A percentile compares a stretch with the other conserved stretches of the same genome.
phyloP scores from a whole-genome alignment of 352 stramenopile genomes.

The Phytopythium litorale region DNA sequence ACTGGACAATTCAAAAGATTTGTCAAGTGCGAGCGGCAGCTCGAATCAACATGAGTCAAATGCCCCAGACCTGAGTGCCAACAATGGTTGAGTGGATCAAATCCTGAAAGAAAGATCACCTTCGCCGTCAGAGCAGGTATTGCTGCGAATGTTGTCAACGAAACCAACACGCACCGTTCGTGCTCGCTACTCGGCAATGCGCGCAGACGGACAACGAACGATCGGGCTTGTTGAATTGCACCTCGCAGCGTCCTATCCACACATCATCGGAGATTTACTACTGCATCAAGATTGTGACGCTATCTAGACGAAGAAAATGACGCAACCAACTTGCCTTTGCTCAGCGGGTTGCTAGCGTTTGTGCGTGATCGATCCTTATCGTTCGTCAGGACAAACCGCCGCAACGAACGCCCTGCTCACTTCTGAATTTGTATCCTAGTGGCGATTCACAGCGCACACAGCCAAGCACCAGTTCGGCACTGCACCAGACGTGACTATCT shows the following conservation, averaged over 20 bases:
- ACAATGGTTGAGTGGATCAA: neutral
- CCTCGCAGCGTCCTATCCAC: neutral
- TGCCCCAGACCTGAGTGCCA: too few relatives aligned
- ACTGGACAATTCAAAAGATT: conserved; percentile 1
- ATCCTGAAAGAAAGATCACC: neutral
- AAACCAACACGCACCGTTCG: neutral
- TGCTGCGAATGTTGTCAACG: too few relatives aligned
- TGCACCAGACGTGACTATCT: neutral
- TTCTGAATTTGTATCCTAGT: neutral
- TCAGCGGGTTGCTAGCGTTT: neutral
- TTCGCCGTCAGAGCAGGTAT: neutral
- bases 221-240: neutral
- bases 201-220: neutral
- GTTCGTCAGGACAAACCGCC: neutral
- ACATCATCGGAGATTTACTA: neutral
- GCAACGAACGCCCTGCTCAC: neutral
- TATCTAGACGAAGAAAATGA: neutral
- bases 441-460: neutral
- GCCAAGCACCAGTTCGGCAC: too few relatives aligned
- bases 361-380: neutral
- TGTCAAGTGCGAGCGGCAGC: too few relatives aligned
- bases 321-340: neutral
- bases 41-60: too few relatives aligned
- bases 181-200: neutral
- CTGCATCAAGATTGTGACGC: neutral